Evolutionary conservation across 2,329 filamentous ascomycete genomes (phyloP).

Genomic region (Albifimbria verrucaria): DNA sequence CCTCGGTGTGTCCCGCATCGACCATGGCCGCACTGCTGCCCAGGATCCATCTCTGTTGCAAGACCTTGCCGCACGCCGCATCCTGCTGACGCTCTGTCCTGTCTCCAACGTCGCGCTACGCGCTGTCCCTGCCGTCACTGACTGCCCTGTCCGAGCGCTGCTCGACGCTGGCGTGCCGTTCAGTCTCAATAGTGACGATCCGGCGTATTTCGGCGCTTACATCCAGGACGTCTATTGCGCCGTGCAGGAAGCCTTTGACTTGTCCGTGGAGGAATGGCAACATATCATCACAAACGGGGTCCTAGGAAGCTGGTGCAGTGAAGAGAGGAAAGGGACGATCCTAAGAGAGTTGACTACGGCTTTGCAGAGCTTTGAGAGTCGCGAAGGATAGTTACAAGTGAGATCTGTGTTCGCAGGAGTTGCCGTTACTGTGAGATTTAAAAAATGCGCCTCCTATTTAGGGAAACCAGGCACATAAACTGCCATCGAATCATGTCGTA

Average conservation of each 20-base stretch:
- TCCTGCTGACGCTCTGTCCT: constrained; percentile 69
- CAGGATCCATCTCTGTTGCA: constrained; percentile 57
- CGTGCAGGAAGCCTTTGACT: constrained; percentile 67
- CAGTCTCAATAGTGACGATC: constrained; percentile 72
- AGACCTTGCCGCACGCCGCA: constrained; percentile 53
- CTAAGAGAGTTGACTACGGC: constrained; percentile 38
- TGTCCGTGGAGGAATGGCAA: constrained; percentile 65
- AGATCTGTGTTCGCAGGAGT: no score
- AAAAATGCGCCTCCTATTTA: no score
- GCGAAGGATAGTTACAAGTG: no score
- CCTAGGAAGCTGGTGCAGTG: constrained; percentile 66
- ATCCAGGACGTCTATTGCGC: constrained; percentile 70
- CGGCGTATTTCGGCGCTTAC: constrained; percentile 74
- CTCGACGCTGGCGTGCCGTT: constrained; percentile 63
- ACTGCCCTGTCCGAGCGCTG: constrained; percentile 58
- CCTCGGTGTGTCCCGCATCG: constrained; percentile 64
- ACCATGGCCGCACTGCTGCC: constrained; percentile 67
- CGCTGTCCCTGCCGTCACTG: constrained; percentile 20
- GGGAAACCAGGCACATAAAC: no score
- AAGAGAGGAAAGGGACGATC: constrained; percentile 59
- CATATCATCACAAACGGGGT: constrained; percentile 60
- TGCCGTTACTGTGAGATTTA: no score
- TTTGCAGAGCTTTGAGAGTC: no score
- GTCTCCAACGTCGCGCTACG: constrained; percentile 60
- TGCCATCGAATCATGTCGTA: no score